Evolutionary conservation across 2,329 filamentous ascomycete species (phyloP), one percentile per base, ranked within the genome.

Genomic region (Fusarium hainanense): DNA sequence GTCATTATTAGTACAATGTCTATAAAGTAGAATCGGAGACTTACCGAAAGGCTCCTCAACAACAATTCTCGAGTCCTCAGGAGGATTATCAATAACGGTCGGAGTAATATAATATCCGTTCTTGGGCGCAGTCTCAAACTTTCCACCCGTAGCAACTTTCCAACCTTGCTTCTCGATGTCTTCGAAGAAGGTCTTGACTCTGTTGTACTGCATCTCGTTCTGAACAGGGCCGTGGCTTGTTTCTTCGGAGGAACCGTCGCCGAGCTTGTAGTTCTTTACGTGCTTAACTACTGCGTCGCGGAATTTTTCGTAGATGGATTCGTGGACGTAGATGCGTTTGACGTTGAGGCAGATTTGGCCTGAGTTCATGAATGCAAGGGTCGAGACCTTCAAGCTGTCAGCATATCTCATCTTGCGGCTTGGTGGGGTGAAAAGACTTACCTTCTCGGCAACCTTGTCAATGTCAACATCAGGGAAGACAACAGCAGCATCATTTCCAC

Each of bases 171-270:
- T 80, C 71, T 85, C 82, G 62, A 85, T 87, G 51, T 89, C 86
- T 12, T 82, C 81, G 54, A 91, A 83, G 64, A 78, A 71, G 0
- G 64, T 71, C 60, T 73, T 75, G 42, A 78, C 74, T 11, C 89
- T 84, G 14, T 90, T 85, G 74, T 84, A 92, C 77, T 92, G 90
- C 84, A 88, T 85, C 69, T 83, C 78, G 77, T 92, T 92, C 64
- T 89, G 88, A 4, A 92, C 78, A 0, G 90, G 90, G 1, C 88
- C 86, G 58, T 88, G 83, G 41, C 87, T 71, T 4, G 66, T 66
- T 3, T 58, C 72, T 1, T 75, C 40, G 3, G 63, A 28, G 0
- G 72, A 71, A 1, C 86, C 86, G 16, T 85, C 83, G 66, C 87
- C 82, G 7, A 88, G 73, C 18, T 80, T 77, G 48, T 79, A 79